Percentiles rank a stretch among this genome's conserved stretches.
These are phyloP conservation scores for Plasmodium chabaudi DNA, from an alignment of 169 alveolate species.

Conservation along the genomic window DNA sequence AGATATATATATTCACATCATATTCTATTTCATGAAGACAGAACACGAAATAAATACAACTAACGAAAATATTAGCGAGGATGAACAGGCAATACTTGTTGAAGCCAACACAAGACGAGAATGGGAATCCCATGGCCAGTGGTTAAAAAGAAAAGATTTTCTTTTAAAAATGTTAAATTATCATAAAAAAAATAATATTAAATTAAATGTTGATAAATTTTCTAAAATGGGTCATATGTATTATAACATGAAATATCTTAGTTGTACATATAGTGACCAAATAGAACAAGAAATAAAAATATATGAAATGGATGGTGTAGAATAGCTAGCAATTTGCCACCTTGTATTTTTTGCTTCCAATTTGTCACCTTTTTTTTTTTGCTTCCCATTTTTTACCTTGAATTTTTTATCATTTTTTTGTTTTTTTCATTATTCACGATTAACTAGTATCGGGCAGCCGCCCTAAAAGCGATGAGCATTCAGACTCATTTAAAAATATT, in stretches of 20 bases:
- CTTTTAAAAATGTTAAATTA: slow-evolving; percentile 72
- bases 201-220: slow-evolving; percentile 68
- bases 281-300: slow-evolving; percentile 45
- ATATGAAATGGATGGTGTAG: slow-evolving; percentile 15
- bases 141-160: slow-evolving; percentile 72
- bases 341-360: no score
- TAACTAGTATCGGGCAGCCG: no score
- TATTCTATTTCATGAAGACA: neutral
- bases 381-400: no score
- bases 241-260: slow-evolving; percentile 65
- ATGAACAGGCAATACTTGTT: slow-evolving; percentile 40
- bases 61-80: slow-evolving; percentile 28
- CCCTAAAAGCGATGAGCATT: no score
- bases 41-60: neutral
- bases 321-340: no score
- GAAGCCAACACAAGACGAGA: slow-evolving; percentile 60
- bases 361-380: no score
- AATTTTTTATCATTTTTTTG: neutral
- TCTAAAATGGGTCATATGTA: slow-evolving; percentile 75
- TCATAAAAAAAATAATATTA: slow-evolving; percentile 47
- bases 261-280: slow-evolving; percentile 39
- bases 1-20: no score
- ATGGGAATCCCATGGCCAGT: slow-evolving; percentile 76
- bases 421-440: no score
- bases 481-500: no score